Evolutionary conservation across 2,329 filamentous ascomycete genomes (phyloP).

Genomic region (Trichoderma atrobrunneum): DNA sequence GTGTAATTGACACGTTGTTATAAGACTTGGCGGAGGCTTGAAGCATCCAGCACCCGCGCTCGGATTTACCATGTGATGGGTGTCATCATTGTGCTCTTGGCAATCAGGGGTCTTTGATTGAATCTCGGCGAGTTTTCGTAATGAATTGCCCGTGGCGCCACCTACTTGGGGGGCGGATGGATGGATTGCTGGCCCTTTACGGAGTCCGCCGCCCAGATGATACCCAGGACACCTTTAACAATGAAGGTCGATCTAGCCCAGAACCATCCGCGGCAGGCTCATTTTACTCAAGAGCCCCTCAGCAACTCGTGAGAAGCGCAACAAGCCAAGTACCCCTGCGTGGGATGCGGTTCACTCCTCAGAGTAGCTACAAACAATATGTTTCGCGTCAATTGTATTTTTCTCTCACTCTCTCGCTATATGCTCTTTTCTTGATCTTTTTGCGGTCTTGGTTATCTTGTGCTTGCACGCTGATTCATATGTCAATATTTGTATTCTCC

Average conservation of each 20-base stretch:
- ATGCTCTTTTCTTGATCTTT: background rate
- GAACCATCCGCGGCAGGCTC: no score
- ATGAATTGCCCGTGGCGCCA: background rate
- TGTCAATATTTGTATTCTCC: background rate
- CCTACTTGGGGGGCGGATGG: background rate
- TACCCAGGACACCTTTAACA: no score
- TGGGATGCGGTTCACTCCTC: no score
- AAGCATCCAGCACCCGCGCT: background rate
- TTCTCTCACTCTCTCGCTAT: no score
- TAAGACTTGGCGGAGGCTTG: background rate
- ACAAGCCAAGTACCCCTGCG: no score
- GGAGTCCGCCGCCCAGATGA: no score
- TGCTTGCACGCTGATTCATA: background rate
- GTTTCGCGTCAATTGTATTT: background rate
- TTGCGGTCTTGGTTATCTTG: background rate
- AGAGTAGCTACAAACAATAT: background rate
- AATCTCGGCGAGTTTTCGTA: background rate
- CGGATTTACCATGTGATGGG: background rate
- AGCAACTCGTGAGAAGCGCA: no score
- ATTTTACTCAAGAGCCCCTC: no score
- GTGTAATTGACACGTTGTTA: background rate
- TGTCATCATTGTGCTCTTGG: background rate
- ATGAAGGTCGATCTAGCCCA: no score
- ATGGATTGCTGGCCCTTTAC: background rate
- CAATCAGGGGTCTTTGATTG: background rate